Conservation (phyloP, 805 yeast genomes). For the Metschnikowia kunwiensis region DNA sequence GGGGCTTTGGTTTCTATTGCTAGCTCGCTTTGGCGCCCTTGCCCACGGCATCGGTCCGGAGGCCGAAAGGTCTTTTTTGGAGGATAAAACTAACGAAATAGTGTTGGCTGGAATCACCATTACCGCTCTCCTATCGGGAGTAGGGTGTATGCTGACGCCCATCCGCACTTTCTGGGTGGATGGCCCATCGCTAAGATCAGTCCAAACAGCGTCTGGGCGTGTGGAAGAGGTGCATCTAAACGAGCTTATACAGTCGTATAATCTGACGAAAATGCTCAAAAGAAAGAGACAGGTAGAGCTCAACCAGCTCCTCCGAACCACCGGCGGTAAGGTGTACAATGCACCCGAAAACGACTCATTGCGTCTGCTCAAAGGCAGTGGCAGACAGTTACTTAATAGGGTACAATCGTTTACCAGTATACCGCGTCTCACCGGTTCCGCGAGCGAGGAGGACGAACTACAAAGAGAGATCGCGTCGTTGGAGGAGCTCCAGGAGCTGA, state of each 20-base stretch:
- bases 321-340: slow-evolving; percentile 29
- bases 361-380: slow-evolving; percentile 21
- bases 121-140: slow-evolving; percentile 49
- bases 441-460: slow-evolving; percentile 32
- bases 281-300: slow-evolving; percentile 34
- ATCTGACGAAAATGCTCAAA: slow-evolving; percentile 38
- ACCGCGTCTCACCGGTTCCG: slow-evolving; percentile 16
- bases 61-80: slow-evolving; percentile 27
- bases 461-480: slow-evolving; percentile 40
- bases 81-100: slow-evolving; percentile 44
- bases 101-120: slow-evolving; percentile 49
- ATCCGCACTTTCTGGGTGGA: slow-evolving; percentile 17
- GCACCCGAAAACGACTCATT: slow-evolving; percentile 12
- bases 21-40: slow-evolving; percentile 35
- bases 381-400: slow-evolving; percentile 28
- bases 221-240: slow-evolving; percentile 20
- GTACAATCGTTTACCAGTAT: slow-evolving; percentile 42
- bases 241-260: slow-evolving; percentile 35
- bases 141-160: slow-evolving; percentile 50
- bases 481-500: slow-evolving; percentile 25
- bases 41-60: slow-evolving; percentile 23
- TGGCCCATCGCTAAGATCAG: background rate
- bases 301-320: slow-evolving; percentile 16
- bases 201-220: background rate
- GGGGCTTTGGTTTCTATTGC: slow-evolving; percentile 31